Base-by-base conservation (phyloP, 768 basidiomycete species). In the Termitomyces heimii region DNA sequence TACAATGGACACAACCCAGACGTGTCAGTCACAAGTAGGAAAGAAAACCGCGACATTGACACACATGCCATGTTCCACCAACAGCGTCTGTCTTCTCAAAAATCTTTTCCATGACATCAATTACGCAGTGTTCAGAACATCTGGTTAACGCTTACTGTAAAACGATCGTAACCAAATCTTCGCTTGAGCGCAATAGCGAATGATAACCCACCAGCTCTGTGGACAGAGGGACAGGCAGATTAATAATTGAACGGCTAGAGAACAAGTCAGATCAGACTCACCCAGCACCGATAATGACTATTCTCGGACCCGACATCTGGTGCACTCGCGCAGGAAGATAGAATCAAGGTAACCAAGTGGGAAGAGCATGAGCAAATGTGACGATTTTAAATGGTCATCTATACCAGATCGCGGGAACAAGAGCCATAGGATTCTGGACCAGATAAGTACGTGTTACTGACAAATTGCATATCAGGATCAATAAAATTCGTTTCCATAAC, bases 11-110 rank as follows among this genome's bases (percentile, higher is more conserved):
- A 26, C 16, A 46, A 26, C 37, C n/a, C n/a, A 16, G 42, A 40
- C 26, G 40, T 50, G 12, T 35, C 26, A 47, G 16, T 18, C 4
- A 18, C 16, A 24, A 5, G 16, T 20, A 5, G 0, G n/a, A 55
- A n/a, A 44, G 16, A 32, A 14, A 20, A 45, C 9, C 31, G 1
- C 50, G 10, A 32, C 10, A 10, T 37, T 20, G 34, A 70, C 79
- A 60, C 55, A 82, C 80, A 58, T 78, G 70, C 80, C 81, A 82
- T 31, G 78, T 79, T 37, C 81, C 80, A 10, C 81, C 81, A 18
- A 82, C 71, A 37, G 75, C 74, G 3, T 52, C 49, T 5, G 64
- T 74, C 54, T 78, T 76, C 61, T 82, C 81, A 32, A 73, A 78
- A 20, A 82, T 76, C 82, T 81, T 59, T 12, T 24, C 5, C 28